Base-by-base conservation (phyloP, 2,329 filamentous ascomycete genomes). In the Acarospora socialis region DNA sequence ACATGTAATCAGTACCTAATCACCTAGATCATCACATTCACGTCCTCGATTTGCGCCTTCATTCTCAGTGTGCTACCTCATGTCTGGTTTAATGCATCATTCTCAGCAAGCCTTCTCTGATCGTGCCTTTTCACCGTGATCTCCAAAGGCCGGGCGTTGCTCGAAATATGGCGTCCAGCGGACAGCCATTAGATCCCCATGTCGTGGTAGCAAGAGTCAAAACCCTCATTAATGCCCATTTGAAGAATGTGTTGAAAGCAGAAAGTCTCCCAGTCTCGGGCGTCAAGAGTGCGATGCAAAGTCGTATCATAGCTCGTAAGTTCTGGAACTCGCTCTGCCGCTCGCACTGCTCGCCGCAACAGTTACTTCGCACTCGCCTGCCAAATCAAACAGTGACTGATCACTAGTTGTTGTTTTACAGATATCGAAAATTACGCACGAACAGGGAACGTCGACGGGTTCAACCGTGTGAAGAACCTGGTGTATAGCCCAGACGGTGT, bases 251-350 rank as follows among this genome's bases (percentile, higher is more conserved):
- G 43, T 80, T 87, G 49, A 69, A 73, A 41, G 63, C 70, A 38
- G 81, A 92, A 58, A 70, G 74, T 28, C 63, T 92, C 21, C 69
- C 72, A 43, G 78, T 81, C 38, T 81, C 77, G 17, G 90, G 90
- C 13, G 77, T 90, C 47, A 98, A 98, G 63, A 72, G 74, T 20
- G 70, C 80, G 24, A 62, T 95, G 37, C 84, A 93, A 56, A 60
- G 62, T 36, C 77, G 87, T 46, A 80, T 94, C 39, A 71, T 78
- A 41, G 63, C 71, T 37, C 70, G 90, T 95, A 65, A 57, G 81
- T 73, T 34, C 39, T n/a, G n/a, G n/a, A n/a, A n/a, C n/a, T n/a
- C n/a, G n/a, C n/a, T n/a, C n/a, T n/a, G n/a, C n/a, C n/a, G n/a
- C n/a, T n/a, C n/a, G n/a, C n/a, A n/a, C n/a, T n/a, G n/a, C n/a